Evolutionary conservation across 106 monocot species (phyloP).

Genomic region (Agapanthus africanus): DNA sequence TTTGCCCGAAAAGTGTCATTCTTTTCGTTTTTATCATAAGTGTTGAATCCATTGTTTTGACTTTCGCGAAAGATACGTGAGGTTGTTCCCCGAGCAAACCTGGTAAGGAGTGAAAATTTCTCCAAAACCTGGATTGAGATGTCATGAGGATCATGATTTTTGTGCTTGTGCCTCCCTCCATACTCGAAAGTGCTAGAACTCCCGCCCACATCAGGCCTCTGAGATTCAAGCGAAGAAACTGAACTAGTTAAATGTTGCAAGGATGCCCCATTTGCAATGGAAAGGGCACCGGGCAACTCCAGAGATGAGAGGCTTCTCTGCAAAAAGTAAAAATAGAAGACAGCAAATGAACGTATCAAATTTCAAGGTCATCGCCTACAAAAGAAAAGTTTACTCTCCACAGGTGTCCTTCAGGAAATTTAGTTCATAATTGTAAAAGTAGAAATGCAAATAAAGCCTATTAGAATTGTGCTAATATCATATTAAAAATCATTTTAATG

Average conservation of each 20-base stretch:
- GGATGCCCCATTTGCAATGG: constrained; percentile 52
- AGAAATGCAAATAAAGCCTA: too few species aligned
- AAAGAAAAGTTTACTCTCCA: too few species aligned
- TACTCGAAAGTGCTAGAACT: constrained; percentile 42
- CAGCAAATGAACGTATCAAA: too few species aligned
- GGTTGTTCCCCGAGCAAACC: constrained; percentile 94
- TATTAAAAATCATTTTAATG: too few species aligned
- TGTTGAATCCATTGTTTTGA: constrained; percentile 32
- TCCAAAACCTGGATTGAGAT: constrained; percentile 93
- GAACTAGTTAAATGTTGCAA: constrained; percentile 27
- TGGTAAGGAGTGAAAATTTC: constrained; percentile 96
- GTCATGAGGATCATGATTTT: constrained; percentile 75
- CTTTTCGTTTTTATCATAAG: constrained; percentile 44
- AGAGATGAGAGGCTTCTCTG: constrained; percentile 92
- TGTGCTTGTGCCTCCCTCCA: constrained; percentile 47
- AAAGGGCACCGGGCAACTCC: constrained; percentile 59
- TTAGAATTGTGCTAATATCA: too few species aligned
- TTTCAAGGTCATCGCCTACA: too few species aligned
- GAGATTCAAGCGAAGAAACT: constrained; percentile 44
- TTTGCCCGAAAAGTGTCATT: constrained; percentile 8
- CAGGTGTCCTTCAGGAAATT: too few species aligned
- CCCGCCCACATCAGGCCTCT: constrained; percentile 21
- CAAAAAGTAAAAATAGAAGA: constrained; percentile 17
- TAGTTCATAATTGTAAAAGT: too few species aligned
- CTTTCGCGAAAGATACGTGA: constrained; percentile 80